A percentile compares a stretch with the other conserved stretches of the same genome.
These are phyloP conservation scores for Geranium brycei DNA, from an alignment of 345 rosid genomes.

Conservation along the genomic window DNA sequence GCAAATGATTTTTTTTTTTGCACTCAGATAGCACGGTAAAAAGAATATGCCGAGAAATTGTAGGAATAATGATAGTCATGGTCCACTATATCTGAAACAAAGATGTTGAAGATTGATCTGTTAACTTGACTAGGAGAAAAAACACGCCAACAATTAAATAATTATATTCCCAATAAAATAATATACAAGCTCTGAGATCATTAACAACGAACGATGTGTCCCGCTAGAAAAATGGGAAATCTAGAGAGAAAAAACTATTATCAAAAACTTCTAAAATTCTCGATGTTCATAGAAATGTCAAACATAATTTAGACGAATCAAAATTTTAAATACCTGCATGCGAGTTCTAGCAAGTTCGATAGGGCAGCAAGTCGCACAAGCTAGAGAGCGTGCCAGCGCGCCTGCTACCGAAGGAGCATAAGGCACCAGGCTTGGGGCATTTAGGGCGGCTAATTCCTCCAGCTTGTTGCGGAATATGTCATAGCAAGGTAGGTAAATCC, in stretches of 20 bases:
- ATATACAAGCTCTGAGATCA: background rate
- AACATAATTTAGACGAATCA: background rate
- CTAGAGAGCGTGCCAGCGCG: conserved; percentile 76
- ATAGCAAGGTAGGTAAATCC: conserved; percentile 85
- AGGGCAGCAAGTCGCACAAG: conserved; percentile 87
- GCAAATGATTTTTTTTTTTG: background rate
- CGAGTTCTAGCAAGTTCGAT: conserved; percentile 95
- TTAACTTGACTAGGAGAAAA: background rate
- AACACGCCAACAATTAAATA: no score
- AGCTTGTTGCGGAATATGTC: conserved; percentile 70
- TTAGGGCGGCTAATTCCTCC: conserved; percentile 42
- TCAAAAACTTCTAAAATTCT: background rate
- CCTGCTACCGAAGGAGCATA: conserved; percentile 73
- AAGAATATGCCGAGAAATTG: no score
- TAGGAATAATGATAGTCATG: no score
- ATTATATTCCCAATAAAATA: background rate
- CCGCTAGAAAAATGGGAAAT: background rate
- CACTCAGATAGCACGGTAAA: no score
- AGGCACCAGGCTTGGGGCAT: conserved; percentile 34
- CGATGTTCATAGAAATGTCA: no score
- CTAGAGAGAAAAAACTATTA: background rate
- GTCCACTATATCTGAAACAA: background rate
- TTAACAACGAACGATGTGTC: no score
- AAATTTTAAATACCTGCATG: conserved; percentile 60
- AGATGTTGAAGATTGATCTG: background rate